These are phyloP conservation scores for Ophiostoma populinum DNA, from an alignment of 2,329 filamentous ascomycete genomes.

Conservation along the genomic window DNA sequence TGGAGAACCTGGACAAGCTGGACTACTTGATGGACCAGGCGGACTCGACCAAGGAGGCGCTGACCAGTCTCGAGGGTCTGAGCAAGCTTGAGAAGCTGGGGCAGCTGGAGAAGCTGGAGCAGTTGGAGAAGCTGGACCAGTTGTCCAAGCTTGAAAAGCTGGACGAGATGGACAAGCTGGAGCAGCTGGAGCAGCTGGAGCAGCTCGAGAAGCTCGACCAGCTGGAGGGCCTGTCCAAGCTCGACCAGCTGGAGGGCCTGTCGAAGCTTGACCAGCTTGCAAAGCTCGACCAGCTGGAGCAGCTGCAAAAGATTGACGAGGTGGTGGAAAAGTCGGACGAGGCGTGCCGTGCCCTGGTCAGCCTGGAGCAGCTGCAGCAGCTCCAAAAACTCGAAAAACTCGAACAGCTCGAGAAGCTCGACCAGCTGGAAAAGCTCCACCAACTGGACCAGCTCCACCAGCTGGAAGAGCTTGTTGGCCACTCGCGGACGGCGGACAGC, in stretches of 20 bases:
- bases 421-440: conserved; percentile 29
- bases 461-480: conserved; percentile 39
- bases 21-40: conserved; percentile 20
- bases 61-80: conserved; percentile 29
- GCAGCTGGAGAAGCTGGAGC: conserved; percentile 3
- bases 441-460: conserved; percentile 35
- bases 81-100: conserved; percentile 19
- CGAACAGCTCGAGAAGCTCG: conserved; percentile 20
- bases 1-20: conserved; percentile 22
- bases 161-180: conserved; percentile 21
- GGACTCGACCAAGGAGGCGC: conserved; percentile 29
- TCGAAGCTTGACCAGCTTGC: conserved; percentile 19
- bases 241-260: conserved; percentile 24
- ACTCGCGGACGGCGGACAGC: conserved; percentile 28
- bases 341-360: conserved; percentile 18
- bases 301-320: background rate
- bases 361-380: conserved; percentile 17
- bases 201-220: conserved; percentile 25
- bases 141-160: conserved; percentile 2
- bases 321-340: too few relatives aligned
- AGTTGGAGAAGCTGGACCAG: background rate
- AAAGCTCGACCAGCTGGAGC: conserved; percentile 1
- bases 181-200: conserved; percentile 23
- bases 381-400: conserved; percentile 37
- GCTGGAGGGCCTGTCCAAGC: background rate